Conservation (phyloP, 176 grass and related monocot species). For the Luzula sylvatica region DNA sequence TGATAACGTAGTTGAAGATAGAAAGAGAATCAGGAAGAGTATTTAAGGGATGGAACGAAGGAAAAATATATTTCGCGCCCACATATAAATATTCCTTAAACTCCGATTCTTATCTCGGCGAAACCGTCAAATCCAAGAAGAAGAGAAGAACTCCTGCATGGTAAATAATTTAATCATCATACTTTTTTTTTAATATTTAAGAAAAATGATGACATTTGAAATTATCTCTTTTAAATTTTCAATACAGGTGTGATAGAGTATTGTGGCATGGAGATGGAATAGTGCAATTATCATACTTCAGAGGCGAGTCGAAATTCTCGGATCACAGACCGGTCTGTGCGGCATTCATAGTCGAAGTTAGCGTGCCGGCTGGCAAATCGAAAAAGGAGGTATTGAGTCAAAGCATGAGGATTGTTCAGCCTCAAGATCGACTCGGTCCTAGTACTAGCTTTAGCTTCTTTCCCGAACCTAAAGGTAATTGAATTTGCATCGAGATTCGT, state of each 20-base stretch:
- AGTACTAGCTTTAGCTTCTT: slow-evolving; percentile 23
- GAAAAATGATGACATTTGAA: not conserved
- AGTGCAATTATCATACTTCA: slow-evolving; percentile 67
- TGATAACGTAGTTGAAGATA: slow-evolving; percentile 43
- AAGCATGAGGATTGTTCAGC: slow-evolving; percentile 58
- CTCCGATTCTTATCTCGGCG: slow-evolving; percentile 59
- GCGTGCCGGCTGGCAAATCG: slow-evolving; percentile 25
- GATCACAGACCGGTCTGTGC: slow-evolving; percentile 79
- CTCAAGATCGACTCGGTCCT: slow-evolving; percentile 1
- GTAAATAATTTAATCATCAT: slow-evolving; percentile 8
- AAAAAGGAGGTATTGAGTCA: slow-evolving; percentile 27
- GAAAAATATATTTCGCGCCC: slow-evolving; percentile 73
- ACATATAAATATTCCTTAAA: slow-evolving; percentile 93
- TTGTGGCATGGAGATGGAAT: slow-evolving; percentile 84
- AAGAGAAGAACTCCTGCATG: slow-evolving; percentile 91
- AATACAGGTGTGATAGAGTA: slow-evolving; percentile 71
- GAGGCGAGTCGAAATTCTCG: slow-evolving; percentile 84
- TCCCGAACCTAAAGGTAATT: slow-evolving; percentile 12
- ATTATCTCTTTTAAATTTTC: not conserved
- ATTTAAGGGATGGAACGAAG: slow-evolving; percentile 77
- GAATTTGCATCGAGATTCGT: too few species aligned
- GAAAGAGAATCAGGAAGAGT: slow-evolving; percentile 57
- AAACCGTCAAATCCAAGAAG: slow-evolving; percentile 51
- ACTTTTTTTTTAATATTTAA: not conserved
- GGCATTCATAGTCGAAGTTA: slow-evolving; percentile 53